A percentile compares a stretch with the other conserved stretches of the same genome.
phyloP scores from a whole-genome alignment of 495 filamentous ascomycete species.

The Gamarada debralockiae region DNA sequence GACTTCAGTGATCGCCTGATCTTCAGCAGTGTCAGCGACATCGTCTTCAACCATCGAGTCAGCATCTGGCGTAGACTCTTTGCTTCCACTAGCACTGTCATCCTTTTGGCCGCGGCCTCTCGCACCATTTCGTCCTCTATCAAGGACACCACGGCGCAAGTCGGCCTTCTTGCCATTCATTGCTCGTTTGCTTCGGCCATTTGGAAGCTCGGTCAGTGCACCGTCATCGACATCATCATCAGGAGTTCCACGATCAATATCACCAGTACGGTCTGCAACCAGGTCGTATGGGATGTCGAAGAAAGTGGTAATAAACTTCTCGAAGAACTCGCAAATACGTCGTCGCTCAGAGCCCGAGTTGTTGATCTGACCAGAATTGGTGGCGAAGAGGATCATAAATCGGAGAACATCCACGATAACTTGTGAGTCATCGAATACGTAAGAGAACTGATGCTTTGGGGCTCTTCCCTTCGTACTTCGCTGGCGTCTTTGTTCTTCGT shows the following conservation, averaged over 20 bases:
- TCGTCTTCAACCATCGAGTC: conserved; percentile 67
- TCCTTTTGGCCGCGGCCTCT: conserved; percentile 62
- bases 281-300: conserved; percentile 76
- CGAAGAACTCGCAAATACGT: conserved; percentile 76
- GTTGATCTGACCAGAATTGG: conserved; percentile 61
- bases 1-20: conserved; percentile 40
- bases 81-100: conserved; percentile 69
- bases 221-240: conserved; percentile 70
- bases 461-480: conserved; percentile 55
- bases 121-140: conserved; percentile 66
- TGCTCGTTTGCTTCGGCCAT: conserved; percentile 55
- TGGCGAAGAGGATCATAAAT: conserved; percentile 72
- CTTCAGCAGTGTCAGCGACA: conserved; percentile 43
- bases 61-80: conserved; percentile 81
- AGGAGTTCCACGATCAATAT: conserved; percentile 57
- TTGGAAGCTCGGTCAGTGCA: conserved; percentile 45
- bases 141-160: conserved; percentile 81
- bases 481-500: conserved; percentile 74
- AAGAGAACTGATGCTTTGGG: conserved; percentile 68
- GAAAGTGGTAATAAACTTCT: conserved; percentile 83
- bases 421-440: conserved; percentile 67
- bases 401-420: conserved; percentile 79
- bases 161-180: conserved; percentile 67
- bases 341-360: conserved; percentile 58
- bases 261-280: conserved; percentile 72